Evolutionary conservation across 2,329 filamentous ascomycete genomes (phyloP), one percentile per base, ranked within the genome.

Genomic region (Claviceps fusiformis): DNA sequence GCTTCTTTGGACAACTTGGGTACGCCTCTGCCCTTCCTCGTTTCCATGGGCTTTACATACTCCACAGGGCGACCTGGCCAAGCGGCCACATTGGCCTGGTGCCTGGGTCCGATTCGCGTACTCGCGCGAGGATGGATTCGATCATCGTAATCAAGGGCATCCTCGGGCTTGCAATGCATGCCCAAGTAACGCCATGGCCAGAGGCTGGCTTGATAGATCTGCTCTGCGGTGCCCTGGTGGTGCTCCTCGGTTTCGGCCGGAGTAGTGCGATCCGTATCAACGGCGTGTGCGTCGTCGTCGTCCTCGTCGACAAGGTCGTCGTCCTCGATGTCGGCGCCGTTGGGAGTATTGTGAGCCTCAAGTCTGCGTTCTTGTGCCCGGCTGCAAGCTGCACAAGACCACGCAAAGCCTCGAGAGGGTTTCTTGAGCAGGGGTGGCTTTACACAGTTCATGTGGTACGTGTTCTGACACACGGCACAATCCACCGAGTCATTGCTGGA

Each of bases 391-490:
- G 89, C 93, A 70, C 93, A 98, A 35, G 93, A 92, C 93, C 93
- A 98, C 5, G 90, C 93, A 71, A 98, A 98, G 44, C 93, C 93
- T 70, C 93, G 86, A 50, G 92, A 95, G 24, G 93, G 93, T 71
- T 98, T 98, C 71, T 96, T 98, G 54, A 90, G 79, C 59, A 98
- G 71, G 43, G 91, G 89, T 45, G 93, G 93, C 58, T 87, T 86
- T 55, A 98, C 93, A 69, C 93, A 98, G 65, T 91, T 89, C 92
- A 98, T 97, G 74, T 98, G 93, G 72, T 96, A 98, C 15, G 92
- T 97, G 68, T 90, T 85, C 66, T 85, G 82, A 70, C 93, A 98
- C 55, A 96, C 90, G 48, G 92, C 93, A 70, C 93, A 98, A 69
- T 97, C 92, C 29, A 97, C 93, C 44, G 93, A 97, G 72, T 97